These are phyloP conservation scores for Knoxia roxburghii DNA, from an alignment of 257 asterid species.

Conservation along the genomic window DNA sequence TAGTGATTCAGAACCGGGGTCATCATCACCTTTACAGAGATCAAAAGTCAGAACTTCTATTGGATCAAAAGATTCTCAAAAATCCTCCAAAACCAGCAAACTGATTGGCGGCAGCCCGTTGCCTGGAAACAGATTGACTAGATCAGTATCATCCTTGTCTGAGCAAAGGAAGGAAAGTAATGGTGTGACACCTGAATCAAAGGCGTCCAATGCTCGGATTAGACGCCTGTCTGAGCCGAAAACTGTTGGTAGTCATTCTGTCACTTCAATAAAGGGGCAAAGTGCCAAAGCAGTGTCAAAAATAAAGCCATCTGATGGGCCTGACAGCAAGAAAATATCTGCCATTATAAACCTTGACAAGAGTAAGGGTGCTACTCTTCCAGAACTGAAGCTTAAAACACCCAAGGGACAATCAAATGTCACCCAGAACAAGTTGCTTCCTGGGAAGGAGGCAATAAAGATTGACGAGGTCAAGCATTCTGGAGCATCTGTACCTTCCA, in stretches of 20 bases:
- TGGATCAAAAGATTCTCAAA: constrained; percentile 38
- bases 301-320: constrained; percentile 49
- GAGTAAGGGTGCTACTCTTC: constrained; percentile 76
- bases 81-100: constrained; percentile 50
- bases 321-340: constrained; percentile 73
- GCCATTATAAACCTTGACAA: constrained; percentile 70
- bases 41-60: constrained; percentile 65
- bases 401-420: constrained; percentile 32
- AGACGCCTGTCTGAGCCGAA: constrained; percentile 88
- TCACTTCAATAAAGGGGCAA: constrained; percentile 36
- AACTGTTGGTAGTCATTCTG: constrained; percentile 35
- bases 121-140: constrained; percentile 59
- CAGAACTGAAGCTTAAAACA: constrained; percentile 73
- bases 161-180: constrained; percentile 47
- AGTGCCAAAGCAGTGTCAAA: constrained; percentile 49
- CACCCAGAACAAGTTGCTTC: constrained; percentile 29
- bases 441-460: constrained; percentile 23
- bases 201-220: constrained; percentile 63
- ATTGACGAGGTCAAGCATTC: constrained; percentile 29
- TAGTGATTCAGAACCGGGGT: constrained; percentile 83
- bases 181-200: constrained; percentile 52
- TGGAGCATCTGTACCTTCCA: constrained; percentile 27
- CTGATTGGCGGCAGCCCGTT: constrained; percentile 40
- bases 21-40: constrained; percentile 89
- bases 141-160: constrained; percentile 68